A percentile compares a stretch with the other conserved stretches of the same genome.
These are phyloP conservation scores for Tylopilus rubrobrunneus DNA, from an alignment of 768 basidiomycete genomes.

Conservation along the genomic window DNA sequence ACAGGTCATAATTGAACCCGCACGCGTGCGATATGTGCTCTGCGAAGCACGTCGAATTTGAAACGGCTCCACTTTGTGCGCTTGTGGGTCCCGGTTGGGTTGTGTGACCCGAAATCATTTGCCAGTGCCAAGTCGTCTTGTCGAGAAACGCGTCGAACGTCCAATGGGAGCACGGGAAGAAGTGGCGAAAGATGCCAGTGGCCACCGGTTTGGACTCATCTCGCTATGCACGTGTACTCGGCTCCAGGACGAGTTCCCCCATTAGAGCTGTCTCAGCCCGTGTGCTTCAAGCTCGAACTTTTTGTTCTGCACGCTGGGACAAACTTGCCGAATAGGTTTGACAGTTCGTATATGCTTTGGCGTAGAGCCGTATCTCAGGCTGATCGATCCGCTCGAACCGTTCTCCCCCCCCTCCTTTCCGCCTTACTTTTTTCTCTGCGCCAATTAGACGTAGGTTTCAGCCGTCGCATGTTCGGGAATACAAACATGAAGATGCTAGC, in stretches of 20 bases:
- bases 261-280: constrained; percentile 1
- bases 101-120: not conserved
- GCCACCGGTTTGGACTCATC: too few relatives aligned
- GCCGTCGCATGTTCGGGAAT: constrained; percentile 8
- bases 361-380: not conserved
- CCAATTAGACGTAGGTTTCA: constrained; percentile 14
- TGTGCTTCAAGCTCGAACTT: not conserved
- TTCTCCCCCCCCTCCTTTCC: not conserved
- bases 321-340: constrained; percentile 22
- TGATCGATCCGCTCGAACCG: constrained; percentile 13
- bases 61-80: constrained; percentile 23
- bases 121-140: not conserved
- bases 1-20: too few relatives aligned
- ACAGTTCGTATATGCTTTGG: constrained; percentile 4
- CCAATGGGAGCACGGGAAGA: not conserved
- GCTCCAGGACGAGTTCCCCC: too few relatives aligned
- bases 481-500: not conserved
- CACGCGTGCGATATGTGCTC: not conserved
- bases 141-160: not conserved
- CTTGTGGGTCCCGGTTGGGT: not conserved
- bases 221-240: too few relatives aligned
- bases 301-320: not conserved
- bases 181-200: too few relatives aligned
- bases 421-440: not conserved
- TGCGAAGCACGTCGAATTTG: constrained; percentile 14